A percentile compares a stretch with the other conserved stretches of the same genome.
phyloP scores from a whole-genome alignment of 805 yeast genomes.

The Saccharomycopsis sp. region DNA sequence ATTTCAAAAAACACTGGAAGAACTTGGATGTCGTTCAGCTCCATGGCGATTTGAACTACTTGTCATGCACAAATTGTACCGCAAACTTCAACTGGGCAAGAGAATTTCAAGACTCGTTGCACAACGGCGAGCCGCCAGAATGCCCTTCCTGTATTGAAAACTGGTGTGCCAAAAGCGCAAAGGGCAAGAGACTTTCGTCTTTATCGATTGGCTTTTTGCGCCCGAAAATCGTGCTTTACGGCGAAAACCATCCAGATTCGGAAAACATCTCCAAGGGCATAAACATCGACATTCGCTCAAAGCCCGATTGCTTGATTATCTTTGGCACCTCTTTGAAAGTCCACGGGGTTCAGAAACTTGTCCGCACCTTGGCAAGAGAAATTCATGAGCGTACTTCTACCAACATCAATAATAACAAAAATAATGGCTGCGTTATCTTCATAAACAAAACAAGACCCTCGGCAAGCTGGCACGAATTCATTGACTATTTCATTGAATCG shows the following conservation, averaged over 20 bases:
- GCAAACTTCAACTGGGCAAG: slow-evolving; percentile 52
- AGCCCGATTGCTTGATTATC: slow-evolving; percentile 74
- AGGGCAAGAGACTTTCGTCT: slow-evolving; percentile 55
- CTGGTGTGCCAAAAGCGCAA: slow-evolving; percentile 44
- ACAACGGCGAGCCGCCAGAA: slow-evolving; percentile 62
- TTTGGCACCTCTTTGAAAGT: slow-evolving; percentile 92
- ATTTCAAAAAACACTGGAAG: slow-evolving; percentile 42
- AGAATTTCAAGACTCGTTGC: slow-evolving; percentile 37
- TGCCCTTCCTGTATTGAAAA: slow-evolving; percentile 61
- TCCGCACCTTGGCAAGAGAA: slow-evolving; percentile 53
- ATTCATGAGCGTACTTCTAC: slow-evolving; percentile 62
- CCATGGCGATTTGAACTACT: slow-evolving; percentile 77
- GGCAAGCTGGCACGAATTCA: slow-evolving; percentile 56
- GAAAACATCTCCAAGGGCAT: slow-evolving; percentile 70
- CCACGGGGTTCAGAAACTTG: slow-evolving; percentile 77
- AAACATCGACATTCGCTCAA: slow-evolving; percentile 50
- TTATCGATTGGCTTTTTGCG: slow-evolving; percentile 66
- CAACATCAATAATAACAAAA: too few relatives aligned
- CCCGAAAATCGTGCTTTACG: slow-evolving; percentile 87
- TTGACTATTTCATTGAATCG: slow-evolving; percentile 70
- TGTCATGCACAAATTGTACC: slow-evolving; percentile 70
- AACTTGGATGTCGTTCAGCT: slow-evolving; percentile 72
- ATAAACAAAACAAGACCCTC: slow-evolving; percentile 63
- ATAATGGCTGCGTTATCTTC: slow-evolving; percentile 69
- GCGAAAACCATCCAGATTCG: slow-evolving; percentile 86